Evolutionary conservation across 2,329 filamentous ascomycete species (phyloP).

Genomic region (Dothideomycetes sp.): DNA sequence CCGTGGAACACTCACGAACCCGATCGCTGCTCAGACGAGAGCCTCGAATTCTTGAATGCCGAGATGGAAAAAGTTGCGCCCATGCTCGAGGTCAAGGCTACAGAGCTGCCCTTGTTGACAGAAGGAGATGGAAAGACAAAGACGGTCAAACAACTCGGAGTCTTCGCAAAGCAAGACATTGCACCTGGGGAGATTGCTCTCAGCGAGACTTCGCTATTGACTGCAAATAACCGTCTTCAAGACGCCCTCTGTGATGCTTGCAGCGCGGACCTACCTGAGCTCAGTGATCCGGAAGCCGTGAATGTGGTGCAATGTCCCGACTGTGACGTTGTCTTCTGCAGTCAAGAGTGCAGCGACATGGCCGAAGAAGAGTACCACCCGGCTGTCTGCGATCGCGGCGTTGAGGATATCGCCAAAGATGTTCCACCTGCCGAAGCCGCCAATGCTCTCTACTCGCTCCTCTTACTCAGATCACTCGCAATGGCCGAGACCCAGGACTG

Average conservation of each 20-base stretch:
- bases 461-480: constrained; percentile 50
- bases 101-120: constrained; percentile 61
- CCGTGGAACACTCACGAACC: constrained; percentile 55
- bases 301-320: constrained; percentile 39
- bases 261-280: constrained; percentile 56
- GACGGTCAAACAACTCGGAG: constrained; percentile 67
- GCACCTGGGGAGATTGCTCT: constrained; percentile 66
- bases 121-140: constrained; percentile 18
- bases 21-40: constrained; percentile 45
- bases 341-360: constrained; percentile 44
- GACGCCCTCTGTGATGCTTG: constrained; percentile 87
- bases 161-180: constrained; percentile 82
- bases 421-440: constrained; percentile 49
- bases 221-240: constrained; percentile 79
- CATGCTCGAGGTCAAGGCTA: constrained; percentile 69
- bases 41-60: constrained; percentile 60
- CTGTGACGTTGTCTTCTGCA: constrained; percentile 55
- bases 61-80: constrained; percentile 62
- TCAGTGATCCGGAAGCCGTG: constrained; percentile 19
- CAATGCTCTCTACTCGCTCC: constrained; percentile 50
- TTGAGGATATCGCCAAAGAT: constrained; percentile 51
- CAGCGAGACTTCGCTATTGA: constrained; percentile 74
- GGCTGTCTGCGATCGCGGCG: constrained; percentile 46
- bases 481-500: constrained; percentile 51
- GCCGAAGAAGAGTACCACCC: constrained; percentile 50